Evolutionary conservation across 352 stramenopile species (phyloP), one percentile per base, ranked within the genome.

Genomic region (Pythium folliculosum): DNA sequence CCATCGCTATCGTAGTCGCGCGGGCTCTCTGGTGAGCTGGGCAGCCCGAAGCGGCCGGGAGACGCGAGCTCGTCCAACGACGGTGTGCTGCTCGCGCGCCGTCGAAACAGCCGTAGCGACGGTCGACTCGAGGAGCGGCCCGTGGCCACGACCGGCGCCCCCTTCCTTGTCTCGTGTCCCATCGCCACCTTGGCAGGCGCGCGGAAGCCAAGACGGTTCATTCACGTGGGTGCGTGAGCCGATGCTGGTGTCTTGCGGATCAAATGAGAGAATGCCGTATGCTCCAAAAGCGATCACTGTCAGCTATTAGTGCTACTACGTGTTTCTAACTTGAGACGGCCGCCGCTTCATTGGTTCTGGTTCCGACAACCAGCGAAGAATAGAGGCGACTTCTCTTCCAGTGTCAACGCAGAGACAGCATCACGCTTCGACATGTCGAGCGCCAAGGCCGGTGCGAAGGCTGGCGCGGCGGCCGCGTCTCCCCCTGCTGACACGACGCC

Each of bases 21-120:
- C 14, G 19, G 32, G 14, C 53, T 43, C 6, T 21, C 50, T 40
- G 14, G 14, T 57, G 14, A 43, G n/a, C 25, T 56, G 19, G 21
- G 25, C 51, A 44, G 25, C 6, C 16, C 19, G 22, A 43, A 43
- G 17, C 30, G 60, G 38, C 48, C n/a, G n/a, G 56, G 57, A 1
- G 51, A 71, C 19, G 50, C 59, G 12, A 67, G 54, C 16, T 72
- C 66, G 30, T 67, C 52, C 30, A 72, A 59, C 40, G 66, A 72
- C n/a, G 66, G 60, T 32, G 45, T 47, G 27, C 27, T 50, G 19
- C 51, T 68, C 13, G 40, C 9, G 27, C 61, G 51, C 21, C 61
- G 7, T 8, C 17, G 16, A n/a, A 57, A 61, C 43, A 68, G 19
- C 30, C 44, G 22, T 12, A 67, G 35, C 22, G 50, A n/a, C n/a